A percentile compares a stretch with the other conserved stretches of the same genome.
Evolutionary conservation across 1,139 yeast genomes (phyloP).

Genomic region (Pichia cactophila): DNA sequence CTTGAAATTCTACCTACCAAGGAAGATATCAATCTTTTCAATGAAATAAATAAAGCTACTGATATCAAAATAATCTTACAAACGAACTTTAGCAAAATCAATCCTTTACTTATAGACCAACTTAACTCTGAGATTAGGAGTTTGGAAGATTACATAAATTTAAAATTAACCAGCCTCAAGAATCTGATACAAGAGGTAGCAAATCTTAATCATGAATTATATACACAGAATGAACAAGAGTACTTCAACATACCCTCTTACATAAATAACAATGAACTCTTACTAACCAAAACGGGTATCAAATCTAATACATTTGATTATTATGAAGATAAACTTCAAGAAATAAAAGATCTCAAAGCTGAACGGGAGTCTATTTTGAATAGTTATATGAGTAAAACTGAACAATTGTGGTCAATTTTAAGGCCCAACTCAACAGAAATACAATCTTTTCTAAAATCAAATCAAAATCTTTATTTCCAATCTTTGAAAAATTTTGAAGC

Average conservation of each 20-base stretch:
- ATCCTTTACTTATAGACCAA: conserved; percentile 18
- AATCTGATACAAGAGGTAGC: conserved; percentile 8
- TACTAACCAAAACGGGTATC: conserved; percentile 18
- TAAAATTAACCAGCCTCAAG: conserved; percentile 12
- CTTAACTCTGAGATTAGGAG: conserved; percentile 17
- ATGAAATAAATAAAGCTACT: conserved; percentile 15
- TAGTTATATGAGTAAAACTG: conserved; percentile 14
- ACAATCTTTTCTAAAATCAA: conserved; percentile 19
- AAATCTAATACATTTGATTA: conserved; percentile 9
- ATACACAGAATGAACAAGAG: conserved; percentile 10
- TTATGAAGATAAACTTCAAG: conserved; percentile 10
- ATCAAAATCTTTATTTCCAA: conserved; percentile 19
- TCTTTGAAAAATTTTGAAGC: conserved; percentile 32
- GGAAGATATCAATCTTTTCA: conserved; percentile 17
- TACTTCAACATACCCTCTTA: conserved; percentile 5
- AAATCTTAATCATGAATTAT: conserved; percentile 10
- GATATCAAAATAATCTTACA: conserved; percentile 22
- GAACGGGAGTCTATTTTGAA: conserved; percentile 17
- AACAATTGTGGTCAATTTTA: conserved; percentile 24
- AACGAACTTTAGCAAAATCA: conserved; percentile 22
- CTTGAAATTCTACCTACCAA: conserved; percentile 19
- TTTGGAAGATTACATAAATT: conserved; percentile 11
- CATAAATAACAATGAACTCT: conserved; percentile 7
- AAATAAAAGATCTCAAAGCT: conserved; percentile 13
- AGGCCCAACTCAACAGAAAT: conserved; percentile 23